Evolutionary conservation across 768 basidiomycete genomes (phyloP), one percentile per base, ranked within the genome.

Genomic region (Arthromyces matolae): DNA sequence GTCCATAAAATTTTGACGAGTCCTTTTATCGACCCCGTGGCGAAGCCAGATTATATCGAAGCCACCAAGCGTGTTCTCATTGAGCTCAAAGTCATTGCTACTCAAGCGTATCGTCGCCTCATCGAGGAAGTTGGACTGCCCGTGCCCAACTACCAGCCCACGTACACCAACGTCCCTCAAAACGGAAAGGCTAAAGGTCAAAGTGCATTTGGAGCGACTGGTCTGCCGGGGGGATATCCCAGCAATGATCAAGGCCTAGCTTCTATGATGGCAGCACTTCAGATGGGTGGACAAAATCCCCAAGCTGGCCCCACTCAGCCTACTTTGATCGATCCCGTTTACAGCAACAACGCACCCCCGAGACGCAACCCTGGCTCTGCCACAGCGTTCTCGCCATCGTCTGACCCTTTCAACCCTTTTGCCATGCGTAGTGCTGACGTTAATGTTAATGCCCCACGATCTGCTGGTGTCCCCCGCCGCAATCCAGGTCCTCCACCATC

Each of bases 91-190:
- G 94, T 94, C 34, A 87, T 89, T 44, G 84, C 89, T n/a, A 91
- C 91, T 5, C 93, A 94, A 58, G 91, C 93, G 12, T 98, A 97
- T 65, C 85, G 92, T 51, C 80, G 90, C 49, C 75, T 98, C 39
- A 89, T 96, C 46, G 93, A 96, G 64, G 94, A 95, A 69, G 93
- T 96, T 53, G 93, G 94, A 10, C 69, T 97, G 35, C 89, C 91
- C 5, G 86, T 93, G 38, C 89, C 88, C 45, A 91, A 84, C 70
- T 86, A 89, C 67, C 87, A 90, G 65, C 84, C 89, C 10, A 82
- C 83, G 12, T 90, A 89, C 64, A 73, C 81, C 13, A 82, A 81
- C 51, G 78, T 83, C 6, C 74, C 80, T 42, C 73, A 80, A 6
- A 72, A 76, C 52, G 77, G 81, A 51, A 89, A 89, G 67, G 67